A percentile compares a stretch with the other conserved stretches of the same genome.
Conservation (phyloP, 305 asterid species). For the Fraxinus sp. region DNA sequence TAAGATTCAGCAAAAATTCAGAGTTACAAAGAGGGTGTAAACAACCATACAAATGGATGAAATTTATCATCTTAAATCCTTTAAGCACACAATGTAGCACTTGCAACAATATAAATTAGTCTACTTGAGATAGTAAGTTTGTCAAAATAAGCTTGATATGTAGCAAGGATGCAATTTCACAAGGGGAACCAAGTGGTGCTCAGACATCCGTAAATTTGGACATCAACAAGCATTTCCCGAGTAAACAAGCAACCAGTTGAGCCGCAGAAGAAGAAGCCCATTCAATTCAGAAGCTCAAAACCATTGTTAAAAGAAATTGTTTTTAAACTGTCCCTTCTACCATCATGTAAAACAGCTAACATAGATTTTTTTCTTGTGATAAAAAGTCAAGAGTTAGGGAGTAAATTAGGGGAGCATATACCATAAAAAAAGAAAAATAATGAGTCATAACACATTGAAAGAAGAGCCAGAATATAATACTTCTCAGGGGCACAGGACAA, state of each 20-base stretch:
- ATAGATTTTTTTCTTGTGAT: neutral
- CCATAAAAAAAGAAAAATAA: neutral
- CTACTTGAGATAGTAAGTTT: neutral
- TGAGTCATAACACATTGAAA: neutral
- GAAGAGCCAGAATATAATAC: neutral
- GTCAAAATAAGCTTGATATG: neutral
- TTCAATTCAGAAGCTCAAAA: neutral
- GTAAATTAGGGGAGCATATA: neutral
- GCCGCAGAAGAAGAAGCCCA: neutral
- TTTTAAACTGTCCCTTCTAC: neutral
- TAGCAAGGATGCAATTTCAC: neutral
- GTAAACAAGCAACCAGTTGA: neutral
- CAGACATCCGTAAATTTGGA: neutral
- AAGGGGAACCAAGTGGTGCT: neutral
- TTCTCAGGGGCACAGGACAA: neutral
- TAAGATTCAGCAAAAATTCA: conserved; percentile 4
- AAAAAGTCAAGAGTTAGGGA: neutral
- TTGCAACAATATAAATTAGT: no score
- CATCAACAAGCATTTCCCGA: neutral
- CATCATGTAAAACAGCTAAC: conserved; percentile 3
- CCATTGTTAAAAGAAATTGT: neutral
- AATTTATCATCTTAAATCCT: neutral
- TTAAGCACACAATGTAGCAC: neutral
- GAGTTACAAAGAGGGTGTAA: conserved; percentile 6
- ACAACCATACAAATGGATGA: conserved; percentile 22